Base-by-base conservation (phyloP, 306 rosid species). In the Crotalaria pallida region DNA sequence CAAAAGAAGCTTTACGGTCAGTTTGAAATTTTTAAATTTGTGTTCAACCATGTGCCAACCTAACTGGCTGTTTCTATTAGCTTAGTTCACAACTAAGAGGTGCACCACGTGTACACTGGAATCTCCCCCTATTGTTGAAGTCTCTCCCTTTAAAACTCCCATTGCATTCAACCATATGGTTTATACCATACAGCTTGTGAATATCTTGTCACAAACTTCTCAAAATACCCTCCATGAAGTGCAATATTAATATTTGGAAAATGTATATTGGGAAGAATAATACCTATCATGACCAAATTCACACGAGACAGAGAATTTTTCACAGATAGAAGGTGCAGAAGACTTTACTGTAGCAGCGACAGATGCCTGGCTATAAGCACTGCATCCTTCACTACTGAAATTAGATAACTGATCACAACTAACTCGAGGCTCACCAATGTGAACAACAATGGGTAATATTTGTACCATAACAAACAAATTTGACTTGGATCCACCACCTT, bases 231-330 rank as follows among this genome's bases (percentile, higher is more conserved):
- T 71, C 58, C 12, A 52, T 52, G 31, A 31, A 66, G 36, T 43
- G 72, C 51, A 66, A 41, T 44, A 67, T 48, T 40, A 63, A 69
- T 49, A 82, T 31, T 5, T 19, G 27, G 31, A 60, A 68, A 10
- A 13, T 21, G 22, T n/a, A 56, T 45, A 17, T 8, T 18, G 27
- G 58, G 45, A 49, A 82, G 67, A 53, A 83, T 68, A 71, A 67
- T 89, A 95, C 99, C 97, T 91, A 73, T 84, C 82, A 74, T 80
- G 88, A 78, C 86, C 96, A 82, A 91, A 87, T 86, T 83, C 91
- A 82, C 91, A 86, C 27, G 75, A 81, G 76, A 91, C 27, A 10
- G 82, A 77, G 77, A 95, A 84, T 64, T 84, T 91, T 83, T 87
- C 91, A 61, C 96, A 89, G 48, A 79, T 45, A 58, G 82, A 81